Evolutionary conservation across 2,329 filamentous ascomycete genomes (phyloP).

Genomic region (Phialophora verrucosa): DNA sequence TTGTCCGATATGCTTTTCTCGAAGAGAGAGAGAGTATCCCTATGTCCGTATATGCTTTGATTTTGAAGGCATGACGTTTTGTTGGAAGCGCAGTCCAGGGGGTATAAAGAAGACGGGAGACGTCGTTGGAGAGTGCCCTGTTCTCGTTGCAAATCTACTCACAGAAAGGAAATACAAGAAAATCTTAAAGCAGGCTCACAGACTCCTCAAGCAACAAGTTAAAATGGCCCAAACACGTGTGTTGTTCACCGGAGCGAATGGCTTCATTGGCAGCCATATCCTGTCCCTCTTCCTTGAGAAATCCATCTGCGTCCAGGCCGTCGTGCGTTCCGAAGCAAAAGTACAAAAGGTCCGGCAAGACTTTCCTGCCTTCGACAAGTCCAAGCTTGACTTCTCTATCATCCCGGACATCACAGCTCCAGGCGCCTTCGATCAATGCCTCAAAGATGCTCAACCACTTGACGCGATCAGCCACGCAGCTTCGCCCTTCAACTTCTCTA

Average conservation of each 20-base stretch:
- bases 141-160: not conserved
- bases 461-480: slow-evolving; percentile 77
- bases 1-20: not conserved
- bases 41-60: slow-evolving; percentile 2
- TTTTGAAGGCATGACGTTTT: not conserved
- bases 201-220: not conserved
- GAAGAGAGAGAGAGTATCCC: not conserved
- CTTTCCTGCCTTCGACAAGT: slow-evolving; percentile 22
- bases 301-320: slow-evolving; percentile 17
- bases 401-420: slow-evolving; percentile 41
- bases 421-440: slow-evolving; percentile 49
- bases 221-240: slow-evolving; percentile 8
- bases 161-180: not conserved
- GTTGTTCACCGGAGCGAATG: slow-evolving; percentile 13
- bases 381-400: slow-evolving; percentile 40
- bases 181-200: not conserved
- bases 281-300: slow-evolving; percentile 12
- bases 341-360: slow-evolving; percentile 37
- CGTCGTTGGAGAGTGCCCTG: not conserved
- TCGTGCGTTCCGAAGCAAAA: slow-evolving; percentile 39
- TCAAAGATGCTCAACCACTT: slow-evolving; percentile 68
- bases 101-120: slow-evolving; percentile 9
- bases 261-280: slow-evolving; percentile 13
- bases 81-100: not conserved
- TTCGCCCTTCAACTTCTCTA: slow-evolving; percentile 74